A percentile compares a stretch with the other conserved stretches of the same genome.
Evolutionary conservation across 768 basidiomycete genomes (phyloP).

Genomic region (Auriculariales sp.): DNA sequence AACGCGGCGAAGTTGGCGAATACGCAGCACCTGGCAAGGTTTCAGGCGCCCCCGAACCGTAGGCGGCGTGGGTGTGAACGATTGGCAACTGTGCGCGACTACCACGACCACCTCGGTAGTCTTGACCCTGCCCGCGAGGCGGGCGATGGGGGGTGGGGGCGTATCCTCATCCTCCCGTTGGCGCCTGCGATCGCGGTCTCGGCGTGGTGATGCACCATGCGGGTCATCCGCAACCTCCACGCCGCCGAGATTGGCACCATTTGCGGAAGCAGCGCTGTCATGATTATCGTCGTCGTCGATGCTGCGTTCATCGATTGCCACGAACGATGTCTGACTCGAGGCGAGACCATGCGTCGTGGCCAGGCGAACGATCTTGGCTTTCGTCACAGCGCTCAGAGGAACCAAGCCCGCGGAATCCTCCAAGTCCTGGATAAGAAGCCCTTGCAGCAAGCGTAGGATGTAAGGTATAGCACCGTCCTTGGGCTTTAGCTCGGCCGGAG

Average conservation of each 20-base stretch:
- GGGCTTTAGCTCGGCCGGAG: background rate
- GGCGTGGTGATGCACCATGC: too few relatives aligned
- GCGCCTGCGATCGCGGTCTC: too few relatives aligned
- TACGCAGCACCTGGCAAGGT: too few relatives aligned
- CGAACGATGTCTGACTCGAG: conserved; percentile 39
- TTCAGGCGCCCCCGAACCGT: too few relatives aligned
- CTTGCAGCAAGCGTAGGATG: conserved; percentile 18
- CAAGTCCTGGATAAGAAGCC: conserved; percentile 35
- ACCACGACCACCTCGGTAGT: too few relatives aligned
- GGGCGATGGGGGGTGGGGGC: background rate
- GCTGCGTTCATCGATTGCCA: conserved; percentile 38
- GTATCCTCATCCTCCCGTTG: background rate
- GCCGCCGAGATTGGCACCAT: too few relatives aligned
- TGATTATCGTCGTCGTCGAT: too few relatives aligned
- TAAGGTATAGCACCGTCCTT: conserved; percentile 18
- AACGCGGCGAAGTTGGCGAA: too few relatives aligned
- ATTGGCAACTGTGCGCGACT: too few relatives aligned
- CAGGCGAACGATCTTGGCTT: conserved; percentile 32
- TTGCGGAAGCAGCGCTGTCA: background rate
- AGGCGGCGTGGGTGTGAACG: too few relatives aligned
- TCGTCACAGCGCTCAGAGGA: too few relatives aligned
- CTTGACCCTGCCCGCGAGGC: background rate
- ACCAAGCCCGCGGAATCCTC: conserved; percentile 20
- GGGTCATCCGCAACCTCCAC: too few relatives aligned
- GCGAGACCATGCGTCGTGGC: conserved; percentile 37